Conservation (phyloP, 1,284 basidiomycete genomes). For the Flammula alnicola region DNA sequence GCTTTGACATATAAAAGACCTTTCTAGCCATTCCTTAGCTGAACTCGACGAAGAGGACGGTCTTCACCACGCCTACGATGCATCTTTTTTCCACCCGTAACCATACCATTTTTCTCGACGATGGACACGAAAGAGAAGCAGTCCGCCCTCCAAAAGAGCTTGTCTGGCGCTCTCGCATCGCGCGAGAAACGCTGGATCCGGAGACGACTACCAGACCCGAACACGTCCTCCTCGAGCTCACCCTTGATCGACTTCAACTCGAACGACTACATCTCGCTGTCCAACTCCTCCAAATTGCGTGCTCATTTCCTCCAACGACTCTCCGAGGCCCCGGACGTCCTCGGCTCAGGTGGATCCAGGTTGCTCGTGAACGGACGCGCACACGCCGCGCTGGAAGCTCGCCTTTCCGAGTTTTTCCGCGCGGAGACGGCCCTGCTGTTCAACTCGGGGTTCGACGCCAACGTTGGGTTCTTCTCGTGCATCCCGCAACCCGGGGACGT, state of each 20-base stretch:
- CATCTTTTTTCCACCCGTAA: no score
- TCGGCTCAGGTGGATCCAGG: constrained; percentile 92
- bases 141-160: constrained; percentile 15
- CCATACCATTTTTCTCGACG: neutral
- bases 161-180: constrained; percentile 54
- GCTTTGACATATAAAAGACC: no score
- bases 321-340: constrained; percentile 54
- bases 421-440: constrained; percentile 81
- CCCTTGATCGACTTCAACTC: constrained; percentile 79
- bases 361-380: constrained; percentile 81
- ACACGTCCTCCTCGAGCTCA: constrained; percentile 33
- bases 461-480: constrained; percentile 85
- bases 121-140: constrained; percentile 4
- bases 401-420: constrained; percentile 69
- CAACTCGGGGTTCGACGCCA: constrained; percentile 96
- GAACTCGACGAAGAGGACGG: no score
- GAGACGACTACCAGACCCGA: constrained; percentile 59
- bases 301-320: constrained; percentile 62
- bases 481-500: constrained; percentile 83
- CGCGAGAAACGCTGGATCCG: constrained; percentile 67
- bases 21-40: no score
- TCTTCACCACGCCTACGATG: no score
- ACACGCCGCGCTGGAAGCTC: constrained; percentile 72
- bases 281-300: constrained; percentile 63
- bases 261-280: constrained; percentile 94